Evolutionary conservation across 2,329 filamentous ascomycete genomes (phyloP).

Genomic region (Cytospora piceae): DNA sequence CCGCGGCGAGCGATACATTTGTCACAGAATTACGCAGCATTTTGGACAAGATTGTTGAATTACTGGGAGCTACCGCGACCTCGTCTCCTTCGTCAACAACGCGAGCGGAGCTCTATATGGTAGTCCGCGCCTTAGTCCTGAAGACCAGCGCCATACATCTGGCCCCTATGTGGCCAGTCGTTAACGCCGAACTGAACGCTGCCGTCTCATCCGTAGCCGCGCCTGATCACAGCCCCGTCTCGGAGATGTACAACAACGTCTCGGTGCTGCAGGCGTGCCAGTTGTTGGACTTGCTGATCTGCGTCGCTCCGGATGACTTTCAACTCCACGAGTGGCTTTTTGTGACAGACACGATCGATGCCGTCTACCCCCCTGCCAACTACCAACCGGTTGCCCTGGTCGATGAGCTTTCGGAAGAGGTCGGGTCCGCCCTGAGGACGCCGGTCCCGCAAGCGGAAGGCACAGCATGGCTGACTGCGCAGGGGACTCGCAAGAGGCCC

Average conservation of each 20-base stretch:
- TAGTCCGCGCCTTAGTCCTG: slow-evolving; percentile 80
- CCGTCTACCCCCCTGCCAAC: slow-evolving; percentile 77
- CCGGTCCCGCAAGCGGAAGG: slow-evolving; percentile 43
- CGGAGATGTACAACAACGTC: slow-evolving; percentile 75
- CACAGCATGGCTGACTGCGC: slow-evolving; percentile 42
- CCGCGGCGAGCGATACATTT: slow-evolving; percentile 77
- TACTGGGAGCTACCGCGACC: slow-evolving; percentile 79
- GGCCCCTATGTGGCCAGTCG: slow-evolving; percentile 83
- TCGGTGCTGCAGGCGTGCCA: slow-evolving; percentile 91
- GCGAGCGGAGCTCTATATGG: slow-evolving; percentile 85
- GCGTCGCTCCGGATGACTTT: slow-evolving; percentile 90
- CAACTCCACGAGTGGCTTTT: slow-evolving; percentile 99
- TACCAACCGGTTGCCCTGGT: slow-evolving; percentile 76
- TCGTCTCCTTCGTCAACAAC: slow-evolving; percentile 92
- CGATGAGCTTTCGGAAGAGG: slow-evolving; percentile 80
- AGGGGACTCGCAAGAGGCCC: slow-evolving; percentile 48
- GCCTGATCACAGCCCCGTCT: slow-evolving; percentile 63
- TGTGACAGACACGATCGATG: slow-evolving; percentile 94
- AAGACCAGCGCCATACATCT: slow-evolving; percentile 80
- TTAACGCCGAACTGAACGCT: slow-evolving; percentile 83
- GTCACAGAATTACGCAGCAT: slow-evolving; percentile 74
- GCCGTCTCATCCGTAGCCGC: slow-evolving; percentile 76
- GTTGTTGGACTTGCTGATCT: slow-evolving; percentile 84
- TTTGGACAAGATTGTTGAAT: slow-evolving; percentile 82
- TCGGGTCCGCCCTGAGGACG: slow-evolving; percentile 54